These are phyloP conservation scores for Xylaria palmicola DNA, from an alignment of 495 filamentous ascomycete species.

Conservation along the genomic window DNA sequence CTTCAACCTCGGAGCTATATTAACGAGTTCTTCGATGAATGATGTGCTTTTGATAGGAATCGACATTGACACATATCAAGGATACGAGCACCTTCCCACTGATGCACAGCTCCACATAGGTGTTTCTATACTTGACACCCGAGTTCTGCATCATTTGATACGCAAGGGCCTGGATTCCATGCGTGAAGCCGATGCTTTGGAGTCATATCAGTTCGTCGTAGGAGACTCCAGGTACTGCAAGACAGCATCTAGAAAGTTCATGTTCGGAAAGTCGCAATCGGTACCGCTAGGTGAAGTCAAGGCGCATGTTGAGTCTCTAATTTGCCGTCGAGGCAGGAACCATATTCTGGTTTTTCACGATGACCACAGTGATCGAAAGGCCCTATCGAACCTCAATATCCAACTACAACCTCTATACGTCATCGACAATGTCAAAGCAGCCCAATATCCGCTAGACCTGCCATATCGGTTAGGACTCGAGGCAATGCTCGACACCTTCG, in stretches of 20 bases:
- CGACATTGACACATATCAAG: slow-evolving; percentile 23
- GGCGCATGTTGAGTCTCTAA: slow-evolving; percentile 9
- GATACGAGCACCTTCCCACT: slow-evolving; percentile 15
- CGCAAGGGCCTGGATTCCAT: neutral
- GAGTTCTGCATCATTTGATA: slow-evolving; percentile 13
- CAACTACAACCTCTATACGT: slow-evolving; percentile 20
- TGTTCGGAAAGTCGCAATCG: slow-evolving; percentile 19
- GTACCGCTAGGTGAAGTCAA: slow-evolving; percentile 14
- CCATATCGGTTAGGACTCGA: slow-evolving; percentile 19
- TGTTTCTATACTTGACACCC: slow-evolving; percentile 24
- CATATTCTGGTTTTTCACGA: slow-evolving; percentile 21
- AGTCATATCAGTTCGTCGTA: slow-evolving; percentile 26
- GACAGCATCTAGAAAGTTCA: slow-evolving; percentile 14
- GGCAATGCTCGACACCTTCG: slow-evolving; percentile 18
- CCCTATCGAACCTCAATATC: slow-evolving; percentile 16
- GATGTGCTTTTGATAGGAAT: slow-evolving; percentile 22
- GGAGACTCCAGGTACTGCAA: slow-evolving; percentile 19
- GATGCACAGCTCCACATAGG: slow-evolving; percentile 22
- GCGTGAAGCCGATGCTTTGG: slow-evolving; percentile 11
- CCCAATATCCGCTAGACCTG: slow-evolving; percentile 18
- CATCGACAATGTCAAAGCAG: slow-evolving; percentile 23
- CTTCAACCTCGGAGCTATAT: slow-evolving; percentile 9
- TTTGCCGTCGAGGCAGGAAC: slow-evolving; percentile 9
- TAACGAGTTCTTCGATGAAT: slow-evolving; percentile 19
- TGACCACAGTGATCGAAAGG: slow-evolving; percentile 10